These are phyloP conservation scores for Verticillium nonalfalfae DNA, from an alignment of 2,329 filamentous ascomycete species.

Conservation along the genomic window DNA sequence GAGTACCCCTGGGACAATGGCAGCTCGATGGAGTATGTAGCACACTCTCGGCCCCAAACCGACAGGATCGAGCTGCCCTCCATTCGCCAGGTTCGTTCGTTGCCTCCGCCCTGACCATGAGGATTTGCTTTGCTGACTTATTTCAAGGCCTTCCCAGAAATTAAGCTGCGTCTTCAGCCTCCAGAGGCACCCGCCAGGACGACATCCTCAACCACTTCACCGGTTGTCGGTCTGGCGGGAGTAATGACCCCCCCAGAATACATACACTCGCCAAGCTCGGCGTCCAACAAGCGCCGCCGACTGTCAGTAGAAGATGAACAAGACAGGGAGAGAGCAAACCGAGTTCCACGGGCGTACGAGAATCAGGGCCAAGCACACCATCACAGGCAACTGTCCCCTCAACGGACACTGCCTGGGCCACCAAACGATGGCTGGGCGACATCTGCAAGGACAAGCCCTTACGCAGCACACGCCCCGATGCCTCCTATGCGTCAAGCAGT, in stretches of 20 bases:
- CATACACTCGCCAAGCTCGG: constrained; percentile 36
- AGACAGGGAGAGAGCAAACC: constrained; percentile 31
- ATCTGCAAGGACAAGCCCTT: constrained; percentile 26
- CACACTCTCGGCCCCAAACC: constrained; percentile 28
- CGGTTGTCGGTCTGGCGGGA: constrained; percentile 20
- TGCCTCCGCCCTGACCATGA: not conserved
- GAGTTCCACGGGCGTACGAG: constrained; percentile 40
- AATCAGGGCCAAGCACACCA: constrained; percentile 22
- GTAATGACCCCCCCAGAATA: constrained; percentile 37
- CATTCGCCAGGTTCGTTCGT: constrained; percentile 42
- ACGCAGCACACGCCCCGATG: constrained; percentile 20
- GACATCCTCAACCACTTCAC: constrained; percentile 20
- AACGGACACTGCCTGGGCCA: constrained; percentile 13
- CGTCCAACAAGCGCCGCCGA: constrained; percentile 39
- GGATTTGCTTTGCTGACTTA: not conserved
- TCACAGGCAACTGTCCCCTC: constrained; percentile 28
- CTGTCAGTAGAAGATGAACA: constrained; percentile 33
- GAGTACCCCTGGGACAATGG: constrained; percentile 32
- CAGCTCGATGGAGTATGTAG: constrained; percentile 25
- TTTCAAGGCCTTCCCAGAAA: constrained; percentile 38
- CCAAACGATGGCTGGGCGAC: constrained; percentile 28
- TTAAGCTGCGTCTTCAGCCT: constrained; percentile 26
- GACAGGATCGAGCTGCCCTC: constrained; percentile 40
- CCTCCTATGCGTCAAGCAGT: constrained; percentile 21
- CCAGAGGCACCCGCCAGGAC: constrained; percentile 24